A percentile compares a stretch with the other conserved stretches of the same genome.
These are phyloP conservation scores for Mucuna pruriens DNA, from an alignment of 306 rosid genomes.

Conservation along the genomic window DNA sequence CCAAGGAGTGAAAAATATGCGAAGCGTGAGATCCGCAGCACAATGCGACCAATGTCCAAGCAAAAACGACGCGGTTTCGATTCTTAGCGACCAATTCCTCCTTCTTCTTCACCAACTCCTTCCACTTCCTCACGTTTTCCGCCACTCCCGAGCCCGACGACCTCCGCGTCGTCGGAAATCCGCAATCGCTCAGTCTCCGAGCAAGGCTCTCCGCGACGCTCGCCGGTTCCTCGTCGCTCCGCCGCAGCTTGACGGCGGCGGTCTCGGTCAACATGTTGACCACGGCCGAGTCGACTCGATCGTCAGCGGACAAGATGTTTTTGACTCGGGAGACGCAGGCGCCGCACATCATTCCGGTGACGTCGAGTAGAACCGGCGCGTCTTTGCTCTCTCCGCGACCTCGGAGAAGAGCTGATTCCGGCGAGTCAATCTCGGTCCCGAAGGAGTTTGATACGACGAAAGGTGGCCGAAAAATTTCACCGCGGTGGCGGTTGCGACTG, in stretches of 20 bases:
- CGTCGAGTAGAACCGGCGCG: constrained; percentile 74
- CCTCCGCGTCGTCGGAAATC: constrained; percentile 78
- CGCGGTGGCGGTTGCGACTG: constrained; percentile 22
- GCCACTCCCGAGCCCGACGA: constrained; percentile 71
- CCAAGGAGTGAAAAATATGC: constrained; percentile 83
- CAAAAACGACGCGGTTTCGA: constrained; percentile 83
- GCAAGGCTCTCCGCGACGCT: constrained; percentile 76
- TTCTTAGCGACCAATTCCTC: constrained; percentile 68
- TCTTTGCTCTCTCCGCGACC: constrained; percentile 44
- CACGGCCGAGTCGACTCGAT: constrained; percentile 84
- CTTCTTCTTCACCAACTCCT: constrained; percentile 82
- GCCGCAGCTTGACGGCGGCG: constrained; percentile 80
- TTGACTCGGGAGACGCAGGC: constrained; percentile 92
- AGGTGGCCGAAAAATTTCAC: constrained; percentile 14
- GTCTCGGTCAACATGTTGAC: constrained; percentile 98
- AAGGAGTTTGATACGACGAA: constrained; percentile 57
- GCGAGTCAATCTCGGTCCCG: constrained; percentile 36
- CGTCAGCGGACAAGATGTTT: constrained; percentile 70
- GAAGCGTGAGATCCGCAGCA: constrained; percentile 97
- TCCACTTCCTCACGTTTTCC: constrained; percentile 94
- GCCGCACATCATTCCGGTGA: constrained; percentile 97
- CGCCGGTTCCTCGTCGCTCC: constrained; percentile 9
- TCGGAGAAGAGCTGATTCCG: constrained; percentile 16
- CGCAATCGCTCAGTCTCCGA: constrained; percentile 76
- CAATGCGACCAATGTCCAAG: constrained; percentile 94